These are phyloP conservation scores for Uronychia setigera DNA, from an alignment of 73 alveolate species.

Conservation along the genomic window DNA sequence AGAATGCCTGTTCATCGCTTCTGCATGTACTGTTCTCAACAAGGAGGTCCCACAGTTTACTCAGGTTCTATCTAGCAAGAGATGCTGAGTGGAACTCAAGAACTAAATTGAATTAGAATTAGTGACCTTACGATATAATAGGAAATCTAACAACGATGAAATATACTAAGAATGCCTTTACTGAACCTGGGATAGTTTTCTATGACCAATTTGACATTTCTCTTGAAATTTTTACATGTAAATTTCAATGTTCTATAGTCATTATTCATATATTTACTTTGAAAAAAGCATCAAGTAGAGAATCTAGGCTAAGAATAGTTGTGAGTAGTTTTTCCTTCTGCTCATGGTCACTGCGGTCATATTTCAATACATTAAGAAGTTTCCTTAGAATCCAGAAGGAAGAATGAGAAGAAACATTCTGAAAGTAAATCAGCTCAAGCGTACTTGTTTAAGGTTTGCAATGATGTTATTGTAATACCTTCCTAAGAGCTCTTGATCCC, in stretches of 20 bases:
- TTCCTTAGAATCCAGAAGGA: neutral
- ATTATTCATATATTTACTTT: neutral
- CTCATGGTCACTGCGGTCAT: neutral
- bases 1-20: conserved; percentile 50
- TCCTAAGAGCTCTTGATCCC: neutral
- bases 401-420: neutral
- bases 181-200: too few species aligned
- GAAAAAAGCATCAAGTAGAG: neutral
- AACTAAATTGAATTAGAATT: neutral
- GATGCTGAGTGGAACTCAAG: neutral
- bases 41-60: conserved; percentile 43
- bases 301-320: neutral
- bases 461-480: conserved; percentile 1
- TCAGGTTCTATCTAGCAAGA: conserved; percentile 11
- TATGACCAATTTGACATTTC: too few species aligned
- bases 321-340: neutral
- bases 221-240: neutral
- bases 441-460: neutral
- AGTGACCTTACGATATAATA: neutral
- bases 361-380: neutral
- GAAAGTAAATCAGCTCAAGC: neutral
- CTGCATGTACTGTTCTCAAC: conserved; percentile 7
- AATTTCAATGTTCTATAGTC: neutral
- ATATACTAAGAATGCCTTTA: neutral
- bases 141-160: neutral